These are phyloP conservation scores for maize (Zea mays) DNA, from an alignment of 176 grass and related monocot species.

Conservation along the genomic window Zm-B73-REFERENCE-NAM-5.0 NC_050105.1:75322501-75323000, in stretches of 20 bases:
- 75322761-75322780: not conserved
- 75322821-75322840: not conserved
- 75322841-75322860: not conserved
- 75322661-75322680: constrained; percentile 41
- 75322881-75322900: not conserved
- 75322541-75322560: not conserved
- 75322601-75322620: constrained; percentile 33
- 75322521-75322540: not conserved
- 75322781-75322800: not conserved
- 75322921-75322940: not conserved
- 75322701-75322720: constrained; percentile 29
- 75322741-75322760: not conserved
- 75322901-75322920: not conserved
- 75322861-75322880: not conserved
- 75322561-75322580: constrained; percentile 42
- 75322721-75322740: not conserved
- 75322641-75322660: constrained; percentile 29
- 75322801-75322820: not conserved
- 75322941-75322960: not conserved
- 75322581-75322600: constrained; percentile 31
- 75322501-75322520: not conserved
- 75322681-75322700: constrained; percentile 24
- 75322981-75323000: not conserved
- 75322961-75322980: not conserved
- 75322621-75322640: constrained; percentile 46